Percentiles rank a stretch among this genome's conserved stretches.
Evolutionary conservation across 73 alveolate species (phyloP).

Genomic region (Paramecium bursaria): DNA sequence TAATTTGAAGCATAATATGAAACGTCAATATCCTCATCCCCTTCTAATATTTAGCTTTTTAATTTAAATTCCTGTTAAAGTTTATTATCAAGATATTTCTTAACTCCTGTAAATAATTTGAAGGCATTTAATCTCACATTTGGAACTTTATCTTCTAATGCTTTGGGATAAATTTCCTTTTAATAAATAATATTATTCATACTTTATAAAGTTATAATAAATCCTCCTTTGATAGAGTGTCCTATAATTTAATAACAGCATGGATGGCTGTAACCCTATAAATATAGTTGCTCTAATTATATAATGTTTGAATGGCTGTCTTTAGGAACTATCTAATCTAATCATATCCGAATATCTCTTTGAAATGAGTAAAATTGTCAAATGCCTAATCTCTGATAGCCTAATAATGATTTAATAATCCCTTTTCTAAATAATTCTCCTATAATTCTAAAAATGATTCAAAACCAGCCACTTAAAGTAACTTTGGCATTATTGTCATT

Average conservation of each 20-base stretch:
- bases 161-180: conserved; percentile 27
- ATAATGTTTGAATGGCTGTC: conserved; percentile 9
- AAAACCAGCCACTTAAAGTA: conserved; percentile 54
- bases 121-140: conserved; percentile 62
- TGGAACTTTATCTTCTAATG: conserved; percentile 64
- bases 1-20: not conserved
- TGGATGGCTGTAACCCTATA: conserved; percentile 66
- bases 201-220: conserved; percentile 33
- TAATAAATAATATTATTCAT: not conserved
- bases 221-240: conserved; percentile 51
- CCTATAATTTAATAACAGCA: conserved; percentile 20
- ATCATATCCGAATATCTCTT: conserved; percentile 55
- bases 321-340: conserved; percentile 24
- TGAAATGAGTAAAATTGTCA: conserved; percentile 32
- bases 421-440: conserved; percentile 44
- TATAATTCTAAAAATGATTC: conserved; percentile 46
- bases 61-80: conserved; percentile 3
- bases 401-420: conserved; percentile 54
- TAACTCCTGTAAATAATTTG: conserved; percentile 30
- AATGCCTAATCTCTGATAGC: conserved; percentile 63
- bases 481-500: conserved; percentile 64
- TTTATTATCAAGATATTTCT: conserved; percentile 54
- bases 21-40: conserved; percentile 53
- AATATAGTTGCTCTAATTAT: conserved; percentile 50
- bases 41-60: not conserved